A percentile compares a stretch with the other conserved stretches of the same genome.
Conservation (phyloP, 495 filamentous ascomycete genomes). For the Neurospora sublineolata region DNA sequence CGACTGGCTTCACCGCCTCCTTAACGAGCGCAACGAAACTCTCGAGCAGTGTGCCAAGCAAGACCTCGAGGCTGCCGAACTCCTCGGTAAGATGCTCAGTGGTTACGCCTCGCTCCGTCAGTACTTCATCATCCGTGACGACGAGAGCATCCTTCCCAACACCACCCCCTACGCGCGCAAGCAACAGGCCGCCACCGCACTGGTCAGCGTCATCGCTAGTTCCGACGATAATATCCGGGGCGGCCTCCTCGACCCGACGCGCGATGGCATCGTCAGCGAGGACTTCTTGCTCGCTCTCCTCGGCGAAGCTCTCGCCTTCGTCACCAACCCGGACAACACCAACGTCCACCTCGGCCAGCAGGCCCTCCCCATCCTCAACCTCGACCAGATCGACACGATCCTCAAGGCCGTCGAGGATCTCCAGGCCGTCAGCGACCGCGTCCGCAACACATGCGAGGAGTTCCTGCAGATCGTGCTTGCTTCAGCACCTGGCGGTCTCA, state of each 20-base stretch:
- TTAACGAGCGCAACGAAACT: conserved; percentile 53
- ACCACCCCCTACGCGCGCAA: conserved; percentile 37
- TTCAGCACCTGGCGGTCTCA: conserved; percentile 29
- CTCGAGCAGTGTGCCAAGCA: conserved; percentile 51
- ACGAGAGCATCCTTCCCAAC: conserved; percentile 26
- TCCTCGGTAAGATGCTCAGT: conserved; percentile 72
- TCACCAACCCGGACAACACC: conserved; percentile 41
- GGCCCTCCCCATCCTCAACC: conserved; percentile 33
- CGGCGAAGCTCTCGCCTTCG: conserved; percentile 69
- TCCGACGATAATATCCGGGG: conserved; percentile 81
- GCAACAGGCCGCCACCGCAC: conserved; percentile 54
- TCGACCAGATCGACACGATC: conserved; percentile 60
- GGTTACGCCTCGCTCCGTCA: conserved; percentile 80
- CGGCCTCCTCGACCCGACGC: conserved; percentile 67
- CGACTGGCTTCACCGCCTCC: conserved; percentile 48
- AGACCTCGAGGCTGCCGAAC: conserved; percentile 66
- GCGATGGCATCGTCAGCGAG: conserved; percentile 70
- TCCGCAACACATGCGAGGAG: conserved; percentile 58
- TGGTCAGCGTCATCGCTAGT: conserved; percentile 68
- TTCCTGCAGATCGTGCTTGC: conserved; percentile 49
- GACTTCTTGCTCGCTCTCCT: conserved; percentile 75
- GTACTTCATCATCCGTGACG: conserved; percentile 77
- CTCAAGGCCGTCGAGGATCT: conserved; percentile 76
- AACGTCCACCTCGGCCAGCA: conserved; percentile 14
- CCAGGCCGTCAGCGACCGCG: conserved; percentile 57